Evolutionary conservation across 495 filamentous ascomycete genomes (phyloP).

Genomic region (Hyaloscypha finlandica): DNA sequence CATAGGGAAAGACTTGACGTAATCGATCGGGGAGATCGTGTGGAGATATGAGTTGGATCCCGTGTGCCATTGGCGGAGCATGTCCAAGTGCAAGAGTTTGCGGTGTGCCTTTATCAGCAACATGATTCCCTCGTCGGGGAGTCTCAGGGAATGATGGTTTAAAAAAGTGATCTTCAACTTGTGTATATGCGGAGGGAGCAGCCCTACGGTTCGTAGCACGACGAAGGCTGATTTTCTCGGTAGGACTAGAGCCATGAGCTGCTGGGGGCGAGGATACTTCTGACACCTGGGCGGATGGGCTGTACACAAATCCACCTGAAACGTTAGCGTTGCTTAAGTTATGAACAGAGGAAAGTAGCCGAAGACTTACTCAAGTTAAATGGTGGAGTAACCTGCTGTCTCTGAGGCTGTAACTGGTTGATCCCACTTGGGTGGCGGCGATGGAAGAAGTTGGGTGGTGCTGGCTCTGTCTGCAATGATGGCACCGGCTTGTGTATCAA

Average conservation of each 20-base stretch:
- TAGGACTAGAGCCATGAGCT: constrained; percentile 41
- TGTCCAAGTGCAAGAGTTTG: constrained; percentile 22
- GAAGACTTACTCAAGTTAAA: constrained; percentile 37
- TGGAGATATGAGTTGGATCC: constrained; percentile 73
- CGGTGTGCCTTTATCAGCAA: not conserved
- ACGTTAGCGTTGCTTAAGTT: constrained; percentile 17
- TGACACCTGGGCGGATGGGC: constrained; percentile 24
- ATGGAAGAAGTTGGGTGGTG: constrained; percentile 7
- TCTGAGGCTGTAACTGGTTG: constrained; percentile 32
- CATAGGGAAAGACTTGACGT: constrained; percentile 74
- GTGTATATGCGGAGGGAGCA: constrained; percentile 12
- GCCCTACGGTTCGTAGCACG: constrained; percentile 21
- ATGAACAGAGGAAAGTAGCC: not conserved
- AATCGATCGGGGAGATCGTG: constrained; percentile 76
- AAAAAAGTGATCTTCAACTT: not conserved
- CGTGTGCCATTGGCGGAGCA: constrained; percentile 54
- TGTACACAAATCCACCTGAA: constrained; percentile 26
- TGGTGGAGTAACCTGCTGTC: constrained; percentile 35
- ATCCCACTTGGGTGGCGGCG: constrained; percentile 20
- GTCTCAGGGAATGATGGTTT: constrained; percentile 5
- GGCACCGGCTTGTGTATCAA: constrained; percentile 16
- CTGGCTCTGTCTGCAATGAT: not conserved
- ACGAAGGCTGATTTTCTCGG: constrained; percentile 38
- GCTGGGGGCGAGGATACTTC: constrained; percentile 37
- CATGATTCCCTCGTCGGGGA: constrained; percentile 2